Conservation (phyloP, 106 monocot species). For the Acorus calamus region DNA sequence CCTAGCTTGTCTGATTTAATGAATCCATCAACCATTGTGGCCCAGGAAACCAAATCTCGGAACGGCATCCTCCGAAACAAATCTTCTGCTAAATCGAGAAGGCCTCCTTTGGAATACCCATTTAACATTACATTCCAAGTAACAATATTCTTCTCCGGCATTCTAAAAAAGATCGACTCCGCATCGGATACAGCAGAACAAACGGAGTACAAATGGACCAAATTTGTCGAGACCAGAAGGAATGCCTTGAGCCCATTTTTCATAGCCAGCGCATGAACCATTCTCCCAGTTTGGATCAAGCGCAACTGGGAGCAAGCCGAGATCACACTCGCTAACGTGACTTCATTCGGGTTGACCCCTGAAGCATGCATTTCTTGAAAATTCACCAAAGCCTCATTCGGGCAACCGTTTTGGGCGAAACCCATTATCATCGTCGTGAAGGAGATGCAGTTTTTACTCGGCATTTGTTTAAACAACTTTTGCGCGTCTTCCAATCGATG, state of each 20-base stretch:
- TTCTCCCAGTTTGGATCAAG: conserved; percentile 4
- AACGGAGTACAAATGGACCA: conserved; percentile 43
- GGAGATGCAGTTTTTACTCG: conserved; percentile 33
- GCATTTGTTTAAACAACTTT: conserved; percentile 31
- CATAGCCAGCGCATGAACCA: conserved; percentile 29
- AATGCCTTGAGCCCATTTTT: conserved; percentile 24
- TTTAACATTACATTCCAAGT: conserved; percentile 80
- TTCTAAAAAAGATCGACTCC: conserved; percentile 24
- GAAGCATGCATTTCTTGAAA: conserved; percentile 38
- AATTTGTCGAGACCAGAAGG: conserved; percentile 62
- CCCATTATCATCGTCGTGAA: conserved; percentile 58
- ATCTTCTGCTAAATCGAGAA: conserved; percentile 14
- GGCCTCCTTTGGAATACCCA: conserved; percentile 57
- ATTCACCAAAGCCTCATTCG: conserved; percentile 14
- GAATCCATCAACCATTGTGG: conserved; percentile 55
- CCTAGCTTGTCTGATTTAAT: conserved; percentile 21
- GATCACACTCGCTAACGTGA: conserved; percentile 42
- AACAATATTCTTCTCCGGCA: conserved; percentile 37
- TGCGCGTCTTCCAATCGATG: conserved; percentile 15
- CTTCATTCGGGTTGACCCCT: conserved; percentile 37
- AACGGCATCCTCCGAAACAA: conserved; percentile 46
- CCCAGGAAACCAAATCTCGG: conserved; percentile 67
- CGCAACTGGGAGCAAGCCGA: conserved; percentile 22
- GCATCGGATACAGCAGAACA: conserved; percentile 19
- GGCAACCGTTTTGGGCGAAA: conserved; percentile 15